Evolutionary conservation across 2,329 filamentous ascomycete genomes (phyloP).

Genomic region (Calcarisporium arbuscula): DNA sequence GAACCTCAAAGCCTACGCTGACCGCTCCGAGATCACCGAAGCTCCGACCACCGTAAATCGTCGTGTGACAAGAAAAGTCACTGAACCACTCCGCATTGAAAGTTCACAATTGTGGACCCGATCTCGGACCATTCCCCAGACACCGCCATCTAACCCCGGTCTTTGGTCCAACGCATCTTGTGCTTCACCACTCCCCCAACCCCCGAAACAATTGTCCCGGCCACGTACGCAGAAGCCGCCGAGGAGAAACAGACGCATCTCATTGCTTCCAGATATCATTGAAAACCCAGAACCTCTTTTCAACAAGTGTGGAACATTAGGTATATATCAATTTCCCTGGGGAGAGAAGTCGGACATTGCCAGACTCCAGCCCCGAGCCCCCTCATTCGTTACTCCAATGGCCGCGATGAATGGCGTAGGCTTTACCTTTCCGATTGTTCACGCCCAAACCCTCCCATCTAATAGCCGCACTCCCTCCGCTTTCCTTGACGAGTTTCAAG

Average conservation of each 20-base stretch:
- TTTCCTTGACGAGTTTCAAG: conserved; percentile 56
- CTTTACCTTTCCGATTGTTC: too few species aligned
- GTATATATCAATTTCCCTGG: conserved; percentile 62
- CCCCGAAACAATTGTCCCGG: conserved; percentile 25
- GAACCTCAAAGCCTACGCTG: too few species aligned
- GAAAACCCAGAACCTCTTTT: conserved; percentile 55
- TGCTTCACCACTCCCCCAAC: too few species aligned
- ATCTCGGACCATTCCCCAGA: too few species aligned
- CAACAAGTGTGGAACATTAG: conserved; percentile 52
- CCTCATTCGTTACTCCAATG: conserved; percentile 7
- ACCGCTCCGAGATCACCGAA: too few species aligned
- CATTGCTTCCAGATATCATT: conserved; percentile 55
- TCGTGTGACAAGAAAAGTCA: too few species aligned
- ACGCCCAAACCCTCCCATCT: conserved; percentile 4
- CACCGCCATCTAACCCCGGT: too few species aligned
- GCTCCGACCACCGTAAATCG: too few species aligned
- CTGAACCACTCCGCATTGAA: too few species aligned
- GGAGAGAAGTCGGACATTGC: conserved; percentile 56
- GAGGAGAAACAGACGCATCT: conserved; percentile 50
- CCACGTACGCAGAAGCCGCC: conserved; percentile 47
- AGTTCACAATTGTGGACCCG: too few species aligned
- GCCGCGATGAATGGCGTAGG: conserved; percentile 31
- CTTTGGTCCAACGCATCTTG: too few species aligned
- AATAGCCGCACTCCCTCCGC: conserved; percentile 30
- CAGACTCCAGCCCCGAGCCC: conserved; percentile 33